Percentiles rank a stretch among this genome's conserved stretches.
phyloP scores from a whole-genome alignment of 441 rosid genomes.

The Capsella rubella region DNA sequence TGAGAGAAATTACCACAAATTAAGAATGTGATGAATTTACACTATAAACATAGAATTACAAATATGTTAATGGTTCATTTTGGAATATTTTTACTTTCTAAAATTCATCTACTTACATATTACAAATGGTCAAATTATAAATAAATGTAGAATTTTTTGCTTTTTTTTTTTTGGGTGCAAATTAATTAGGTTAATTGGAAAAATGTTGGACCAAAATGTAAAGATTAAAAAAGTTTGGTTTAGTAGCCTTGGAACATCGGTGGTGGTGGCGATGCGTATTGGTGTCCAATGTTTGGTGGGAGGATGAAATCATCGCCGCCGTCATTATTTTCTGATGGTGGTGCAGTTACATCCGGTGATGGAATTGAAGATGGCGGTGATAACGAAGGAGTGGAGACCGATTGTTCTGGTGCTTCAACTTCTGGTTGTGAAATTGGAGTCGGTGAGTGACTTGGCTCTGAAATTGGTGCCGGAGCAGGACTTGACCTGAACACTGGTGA shows the following conservation, averaged over 20 bases:
- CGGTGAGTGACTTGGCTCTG: slow-evolving; percentile 4
- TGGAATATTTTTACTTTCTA: slow-evolving; percentile 20
- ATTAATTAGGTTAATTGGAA: slow-evolving; percentile 5
- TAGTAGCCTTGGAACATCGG: slow-evolving; percentile 82
- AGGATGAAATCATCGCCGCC: slow-evolving; percentile 42
- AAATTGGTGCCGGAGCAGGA: slow-evolving; percentile 35
- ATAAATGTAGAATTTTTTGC: not conserved
- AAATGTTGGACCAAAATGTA: slow-evolving; percentile 27
- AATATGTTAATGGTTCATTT: not conserved
- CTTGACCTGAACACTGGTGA: slow-evolving; percentile 22
- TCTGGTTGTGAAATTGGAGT: slow-evolving; percentile 15
- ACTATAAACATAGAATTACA: slow-evolving; percentile 32
- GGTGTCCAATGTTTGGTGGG: slow-evolving; percentile 53
- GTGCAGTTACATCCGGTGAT: slow-evolving; percentile 34
- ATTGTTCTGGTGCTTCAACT: slow-evolving; percentile 34
- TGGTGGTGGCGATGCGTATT: slow-evolving; percentile 60
- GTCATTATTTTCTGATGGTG: slow-evolving; percentile 16
- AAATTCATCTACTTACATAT: slow-evolving; percentile 38
- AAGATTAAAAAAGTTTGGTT: slow-evolving; percentile 29
- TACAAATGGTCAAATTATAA: slow-evolving; percentile 30
- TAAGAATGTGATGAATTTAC: slow-evolving; percentile 27
- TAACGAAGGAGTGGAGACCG: slow-evolving; percentile 34
- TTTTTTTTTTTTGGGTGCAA: slow-evolving; percentile 10
- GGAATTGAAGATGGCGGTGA: slow-evolving; percentile 32
- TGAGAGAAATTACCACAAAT: not conserved